Conservation (phyloP, 768 basidiomycete species). For the Rhodotorula sphaerocarpa region DNA sequence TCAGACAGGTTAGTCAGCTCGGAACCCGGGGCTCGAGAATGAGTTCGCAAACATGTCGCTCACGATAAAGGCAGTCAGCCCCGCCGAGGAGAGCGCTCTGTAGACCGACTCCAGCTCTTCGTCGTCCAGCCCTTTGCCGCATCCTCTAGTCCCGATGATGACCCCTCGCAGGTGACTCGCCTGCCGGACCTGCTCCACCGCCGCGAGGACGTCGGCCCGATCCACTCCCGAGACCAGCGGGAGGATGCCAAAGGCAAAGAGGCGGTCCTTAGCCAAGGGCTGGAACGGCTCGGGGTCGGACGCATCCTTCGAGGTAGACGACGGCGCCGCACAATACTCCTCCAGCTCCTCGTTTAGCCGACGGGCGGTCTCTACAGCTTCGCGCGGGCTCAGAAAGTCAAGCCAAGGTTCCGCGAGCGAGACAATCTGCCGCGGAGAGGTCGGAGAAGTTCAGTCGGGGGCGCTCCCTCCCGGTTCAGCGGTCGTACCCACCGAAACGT, state of each 20-base stretch:
- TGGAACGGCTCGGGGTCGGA: constrained; percentile 15
- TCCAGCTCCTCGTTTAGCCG: constrained; percentile 71
- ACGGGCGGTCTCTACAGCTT: constrained; percentile 60
- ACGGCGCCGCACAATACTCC: constrained; percentile 58
- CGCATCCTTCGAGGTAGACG: constrained; percentile 38
- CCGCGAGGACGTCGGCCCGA: constrained; percentile 54
- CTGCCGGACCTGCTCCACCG: constrained; percentile 58
- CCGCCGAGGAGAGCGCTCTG: constrained; percentile 62
- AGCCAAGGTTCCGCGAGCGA: constrained; percentile 74
- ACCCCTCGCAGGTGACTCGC: constrained; percentile 64
- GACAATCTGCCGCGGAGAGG: constrained; percentile 32
- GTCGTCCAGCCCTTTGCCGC: constrained; percentile 75
- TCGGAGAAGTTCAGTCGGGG: too few species aligned
- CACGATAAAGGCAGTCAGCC: constrained; percentile 63
- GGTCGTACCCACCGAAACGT: constrained; percentile 59
- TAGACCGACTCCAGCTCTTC: constrained; percentile 68
- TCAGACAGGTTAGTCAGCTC: too few species aligned
- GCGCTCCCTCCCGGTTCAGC: too few species aligned
- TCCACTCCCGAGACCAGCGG: constrained; percentile 66
- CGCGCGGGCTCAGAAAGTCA: constrained; percentile 65
- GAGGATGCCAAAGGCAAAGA: constrained; percentile 76
- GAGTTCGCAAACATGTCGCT: neutral
- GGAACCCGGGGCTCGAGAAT: too few species aligned
- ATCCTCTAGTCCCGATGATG: constrained; percentile 71
- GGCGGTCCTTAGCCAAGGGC: constrained; percentile 50